Base-by-base conservation (phyloP, 805 yeast species). In the Schwanniomyces polymorphus region DNA sequence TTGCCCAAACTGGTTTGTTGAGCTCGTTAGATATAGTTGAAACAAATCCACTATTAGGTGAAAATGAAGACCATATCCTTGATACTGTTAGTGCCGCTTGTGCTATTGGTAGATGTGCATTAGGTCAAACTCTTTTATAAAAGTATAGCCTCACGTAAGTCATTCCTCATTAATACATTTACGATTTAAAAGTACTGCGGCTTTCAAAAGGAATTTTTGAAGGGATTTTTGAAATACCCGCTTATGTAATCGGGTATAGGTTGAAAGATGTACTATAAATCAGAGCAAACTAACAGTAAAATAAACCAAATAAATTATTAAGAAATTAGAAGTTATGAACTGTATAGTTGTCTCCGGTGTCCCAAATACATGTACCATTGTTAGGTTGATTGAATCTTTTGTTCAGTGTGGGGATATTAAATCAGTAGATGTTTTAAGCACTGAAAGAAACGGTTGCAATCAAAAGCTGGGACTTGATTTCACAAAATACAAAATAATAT, bases 1-100 rank as follows among this genome's bases (percentile, higher is more conserved):
- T 91, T 28, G 97, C 97, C 7, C 89, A 83, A 60, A 81, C 96
- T 25, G 97, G 97, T n/a, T 81, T 84, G 55, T 79, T 92, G 52
- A 84, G 85, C 9, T 94, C 96, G 10, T 73, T 92, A 67, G 99
- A 92, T 65, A 81, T 92, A 38, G 97, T 92, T 25, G 99, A 92
- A 70, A 88, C 91, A 54, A 92, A 92, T 70, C 98, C 99, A 40
- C 79, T 81, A 43, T 78, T 94, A 53, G 97, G 92, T 7, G 81
- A 80, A n/a, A 76, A 80, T 51, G 94, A 88, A 52, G 69, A 73
- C 41, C 91, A 89, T 58, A 83, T 88, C 14, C 67, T 84, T 43
- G 95, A 91, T 61, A 94, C 99, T 4, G 87, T 92, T 29, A 80
- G 86, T 50, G 87, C 96, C 7, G 97, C 97, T 9, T 80, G 92